Base-by-base conservation (phyloP, 1,284 basidiomycete species). In the Grifola frondosa region DNA sequence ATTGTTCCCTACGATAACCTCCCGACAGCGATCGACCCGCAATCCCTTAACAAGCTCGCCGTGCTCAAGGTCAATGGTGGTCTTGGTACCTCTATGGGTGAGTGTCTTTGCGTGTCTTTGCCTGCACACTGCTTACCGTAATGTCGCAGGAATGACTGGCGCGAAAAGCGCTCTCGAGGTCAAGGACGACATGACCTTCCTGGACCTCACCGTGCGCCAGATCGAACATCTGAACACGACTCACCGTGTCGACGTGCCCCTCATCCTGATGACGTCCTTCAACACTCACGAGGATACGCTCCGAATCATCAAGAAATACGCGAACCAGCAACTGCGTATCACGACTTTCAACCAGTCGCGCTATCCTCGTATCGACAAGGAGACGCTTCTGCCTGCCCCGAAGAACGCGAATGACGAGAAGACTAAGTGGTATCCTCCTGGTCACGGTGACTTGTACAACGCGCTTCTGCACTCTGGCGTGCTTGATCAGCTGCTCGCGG, bases 1-100 rank as follows among this genome's bases (percentile, higher is more conserved):
- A 89, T 99, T 65, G 79, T 95, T 28, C 83, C 87, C 21, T 99
- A 99, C 68, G 74, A 84, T 48, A 67, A 83, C 41, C 81, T 97
- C 21, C 69, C 78, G 19, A 59, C 76, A 40, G 75, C 78, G 19
- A 67, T 75, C 44, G 79, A 91, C 65, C 73, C 76, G 30, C 71
- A 77, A 50, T 86, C 88, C 63, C 81, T 97, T 62, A 81, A 83
- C 77, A 96, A 94, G 75, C 86, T 99, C 52, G 96, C 95, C 32
- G 96, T 99, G 28, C 87, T 99, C 73, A 98, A 98, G 75, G 91
- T 98, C 67, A 99, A 99, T 69, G 96, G 96, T 69, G 96, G 96
- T 71, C 86, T 99, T 49, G 96, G 96, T 60, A 95, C 92, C 31
- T 95, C 92, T 40, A 95, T 95, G 91, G 92, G 91, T 76, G 49